Base-by-base conservation (phyloP, 305 asterid species). In the Lippia alba region DNA sequence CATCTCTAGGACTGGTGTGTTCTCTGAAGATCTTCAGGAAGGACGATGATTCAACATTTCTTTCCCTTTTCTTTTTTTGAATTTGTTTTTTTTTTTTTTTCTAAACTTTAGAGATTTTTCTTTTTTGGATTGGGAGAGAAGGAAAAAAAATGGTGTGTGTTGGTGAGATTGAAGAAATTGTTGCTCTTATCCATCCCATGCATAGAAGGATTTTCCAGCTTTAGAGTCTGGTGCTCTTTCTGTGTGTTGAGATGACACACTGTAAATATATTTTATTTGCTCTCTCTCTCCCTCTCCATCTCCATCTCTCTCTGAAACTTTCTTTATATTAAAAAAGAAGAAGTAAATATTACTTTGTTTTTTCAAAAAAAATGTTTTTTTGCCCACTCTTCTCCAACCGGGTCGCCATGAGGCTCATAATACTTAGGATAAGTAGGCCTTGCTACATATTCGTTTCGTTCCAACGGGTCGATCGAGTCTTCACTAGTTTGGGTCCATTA, bases 21-120 rank as follows among this genome's bases (percentile, higher is more conserved):
- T 85, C 79, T 91, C 99, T 2, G 99, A 91, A 79, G 99, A 94
- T 86, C 97, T 94, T 59, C 99, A 91, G 9, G 99, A 94, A 83
- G 97, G 97, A 56, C 78, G 97, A 67, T 94, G 81, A 85, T 72
- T 48, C 10, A 10, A 0, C 62, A 14, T 70, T 20, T 69, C 17
- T 41, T 40, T 5, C 30, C 30, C 3, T 24, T 24, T 24, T n/a
- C n/a, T 3, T 24, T 24, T 24, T 3, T 24, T 24, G 30, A 36
- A 1, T 12, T 39, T 61, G 14, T 14, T 51, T 75, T 64, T 65
- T 74, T 61, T 14, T 51, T 75, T 64, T 65, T 74, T 61, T 46
- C 12, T 10, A 15, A 57, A 24, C 30, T 24, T n/a, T 48, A 9
- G 20, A 50, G 50, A 39, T 45, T 12, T n/a, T 49, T 49, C 18